Conservation (phyloP, 768 basidiomycete genomes). For the Boletellus ananas region DNA sequence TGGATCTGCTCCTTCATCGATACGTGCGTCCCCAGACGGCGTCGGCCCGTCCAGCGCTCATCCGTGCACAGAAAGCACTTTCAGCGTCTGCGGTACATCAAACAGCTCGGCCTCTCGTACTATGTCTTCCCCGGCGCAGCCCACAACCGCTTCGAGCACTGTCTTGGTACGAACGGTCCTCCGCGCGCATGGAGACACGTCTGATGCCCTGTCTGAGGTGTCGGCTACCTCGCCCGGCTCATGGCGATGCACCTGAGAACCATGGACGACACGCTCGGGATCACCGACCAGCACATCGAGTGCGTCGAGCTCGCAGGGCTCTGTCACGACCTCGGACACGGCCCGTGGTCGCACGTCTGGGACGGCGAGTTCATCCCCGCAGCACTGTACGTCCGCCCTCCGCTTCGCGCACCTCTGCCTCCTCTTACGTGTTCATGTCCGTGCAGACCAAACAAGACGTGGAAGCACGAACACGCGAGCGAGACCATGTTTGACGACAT, state of each 20-base stretch:
- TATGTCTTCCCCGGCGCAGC: slow-evolving; percentile 76
- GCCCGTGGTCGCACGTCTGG: slow-evolving; percentile 86
- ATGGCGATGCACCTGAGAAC: slow-evolving; percentile 55
- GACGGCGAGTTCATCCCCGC: slow-evolving; percentile 67
- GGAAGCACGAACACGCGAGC: slow-evolving; percentile 78
- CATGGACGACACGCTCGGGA: slow-evolving; percentile 57
- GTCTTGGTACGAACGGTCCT: slow-evolving; percentile 48
- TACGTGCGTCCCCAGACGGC: slow-evolving; percentile 42
- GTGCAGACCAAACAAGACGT: slow-evolving; percentile 43
- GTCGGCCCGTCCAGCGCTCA: not conserved
- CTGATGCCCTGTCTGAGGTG: slow-evolving; percentile 43
- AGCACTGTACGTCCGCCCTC: slow-evolving; percentile 47
- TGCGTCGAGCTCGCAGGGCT: slow-evolving; percentile 80
- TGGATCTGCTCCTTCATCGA: slow-evolving; percentile 56
- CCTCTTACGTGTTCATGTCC: no score
- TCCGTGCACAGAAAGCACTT: slow-evolving; percentile 54
- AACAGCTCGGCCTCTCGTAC: slow-evolving; percentile 76
- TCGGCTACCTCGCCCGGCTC: slow-evolving; percentile 66
- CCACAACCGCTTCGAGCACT: slow-evolving; percentile 83
- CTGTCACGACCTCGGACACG: slow-evolving; percentile 84
- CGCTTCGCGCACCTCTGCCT: not conserved
- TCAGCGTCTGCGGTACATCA: slow-evolving; percentile 71
- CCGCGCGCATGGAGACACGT: not conserved
- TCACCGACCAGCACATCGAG: slow-evolving; percentile 66
- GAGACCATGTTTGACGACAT: slow-evolving; percentile 80